Evolutionary conservation across 2,329 filamentous ascomycete genomes (phyloP).

Genomic region (Acarospora socialis): DNA sequence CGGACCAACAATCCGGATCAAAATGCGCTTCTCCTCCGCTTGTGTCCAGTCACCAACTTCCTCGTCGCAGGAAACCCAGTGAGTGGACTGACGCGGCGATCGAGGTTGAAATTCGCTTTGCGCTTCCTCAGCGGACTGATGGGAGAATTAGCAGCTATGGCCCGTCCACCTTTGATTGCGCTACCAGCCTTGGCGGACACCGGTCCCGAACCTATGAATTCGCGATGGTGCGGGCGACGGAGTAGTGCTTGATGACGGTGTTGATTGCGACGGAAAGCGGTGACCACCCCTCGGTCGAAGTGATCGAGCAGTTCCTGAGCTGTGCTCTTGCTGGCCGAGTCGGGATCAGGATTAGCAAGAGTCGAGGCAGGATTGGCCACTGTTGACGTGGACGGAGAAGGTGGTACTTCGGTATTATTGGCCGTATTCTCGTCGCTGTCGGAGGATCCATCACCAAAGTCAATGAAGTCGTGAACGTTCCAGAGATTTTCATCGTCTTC

Average conservation of each 20-base stretch:
- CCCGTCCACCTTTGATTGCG: constrained; percentile 5
- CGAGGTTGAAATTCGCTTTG: constrained; percentile 5
- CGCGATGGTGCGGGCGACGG: constrained; percentile 31
- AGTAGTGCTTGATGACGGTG: constrained; percentile 35
- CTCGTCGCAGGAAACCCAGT: constrained; percentile 2
- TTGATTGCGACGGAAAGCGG: constrained; percentile 56
- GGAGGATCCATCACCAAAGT: constrained; percentile 45
- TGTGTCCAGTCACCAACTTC: constrained; percentile 3
- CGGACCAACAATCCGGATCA: no score
- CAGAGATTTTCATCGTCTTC: constrained; percentile 48
- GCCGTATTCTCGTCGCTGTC: constrained; percentile 47
- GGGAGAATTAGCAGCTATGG: constrained; percentile 3
- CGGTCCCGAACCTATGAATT: constrained; percentile 25
- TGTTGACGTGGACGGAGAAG: constrained; percentile 20
- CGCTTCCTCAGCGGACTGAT: constrained; percentile 7
- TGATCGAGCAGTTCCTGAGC: constrained; percentile 46
- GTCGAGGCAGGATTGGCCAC: constrained; percentile 7
- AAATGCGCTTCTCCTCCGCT: no score
- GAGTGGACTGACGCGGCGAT: neutral
- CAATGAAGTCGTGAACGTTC: constrained; percentile 59
- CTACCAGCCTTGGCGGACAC: constrained; percentile 1
- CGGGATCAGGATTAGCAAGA: constrained; percentile 11
- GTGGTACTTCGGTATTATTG: constrained; percentile 29
- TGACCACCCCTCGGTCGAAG: constrained; percentile 57
- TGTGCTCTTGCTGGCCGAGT: constrained; percentile 13